phyloP scores from a whole-genome alignment of 23 red algal species.

The Chondrus crispus region DNA sequence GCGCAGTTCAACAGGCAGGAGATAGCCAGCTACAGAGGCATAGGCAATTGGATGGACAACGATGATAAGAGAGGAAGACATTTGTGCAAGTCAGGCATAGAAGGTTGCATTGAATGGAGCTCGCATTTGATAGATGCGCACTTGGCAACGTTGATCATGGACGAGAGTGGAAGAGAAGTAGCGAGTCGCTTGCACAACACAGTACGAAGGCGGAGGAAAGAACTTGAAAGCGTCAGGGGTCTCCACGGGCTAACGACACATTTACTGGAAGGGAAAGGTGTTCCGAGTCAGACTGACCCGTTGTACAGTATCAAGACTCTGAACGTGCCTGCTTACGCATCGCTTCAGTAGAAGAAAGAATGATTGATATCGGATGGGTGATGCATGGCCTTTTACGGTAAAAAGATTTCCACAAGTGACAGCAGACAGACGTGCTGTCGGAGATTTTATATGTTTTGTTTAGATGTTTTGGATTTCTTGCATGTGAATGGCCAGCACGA shows the following conservation, averaged over 20 bases:
- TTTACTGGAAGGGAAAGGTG: background rate
- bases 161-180: conserved; percentile 24
- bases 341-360: conserved; percentile 10
- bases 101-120: conserved; percentile 49
- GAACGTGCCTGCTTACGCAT: conserved; percentile 13
- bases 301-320: conserved; percentile 21
- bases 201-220: conserved; percentile 20
- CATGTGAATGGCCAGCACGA: too few relatives aligned
- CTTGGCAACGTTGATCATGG: conserved; percentile 43
- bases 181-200: conserved; percentile 4
- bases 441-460: too few relatives aligned
- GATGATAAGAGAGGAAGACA: background rate
- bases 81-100: too few relatives aligned
- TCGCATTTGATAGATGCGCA: conserved; percentile 40
- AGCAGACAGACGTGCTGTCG: too few relatives aligned
- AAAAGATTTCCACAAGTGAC: too few relatives aligned
- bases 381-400: too few relatives aligned
- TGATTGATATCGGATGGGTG: background rate
- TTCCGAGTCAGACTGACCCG: background rate
- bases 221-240: background rate
- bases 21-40: conserved; percentile 14
- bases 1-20: background rate
- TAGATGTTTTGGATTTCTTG: background rate
- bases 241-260: conserved; percentile 32
- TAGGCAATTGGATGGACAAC: conserved; percentile 22